Base-by-base conservation (phyloP, 495 filamentous ascomycete genomes). In the Penicillium paxilli region DNA sequence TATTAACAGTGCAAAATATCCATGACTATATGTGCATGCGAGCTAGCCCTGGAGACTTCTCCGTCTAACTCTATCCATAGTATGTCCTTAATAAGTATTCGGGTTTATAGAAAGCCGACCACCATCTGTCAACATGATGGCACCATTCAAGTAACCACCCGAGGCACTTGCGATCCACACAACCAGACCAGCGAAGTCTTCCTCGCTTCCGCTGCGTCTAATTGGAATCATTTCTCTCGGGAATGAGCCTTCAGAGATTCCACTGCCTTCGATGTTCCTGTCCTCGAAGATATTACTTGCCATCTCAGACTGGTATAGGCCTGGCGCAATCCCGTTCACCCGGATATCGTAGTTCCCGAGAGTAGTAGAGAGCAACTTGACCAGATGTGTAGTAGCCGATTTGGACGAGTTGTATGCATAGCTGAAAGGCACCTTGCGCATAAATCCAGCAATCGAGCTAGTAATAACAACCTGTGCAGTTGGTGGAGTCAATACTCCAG, bases 371-470 rank as follows among this genome's bases (percentile, higher is more conserved):
- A 89, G 57, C 56, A 80, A 71, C 75, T 89, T 90, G 24, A 85
- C 81, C 44, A 88, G 63, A 58, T 87, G 86, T 20, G 74, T 85
- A 11, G 78, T 75, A 0, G 83, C 83, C 10, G 83, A 82, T 71
- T 91, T 91, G 58, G 79, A 84, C 24, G 77, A 64, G 6, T 80
- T 82, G 55, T 90, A 91, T 10, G 85, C 80, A 64, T 76, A 83
- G 1, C 80, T 81, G 6, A 80, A 81, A 0, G 82, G 78, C 14
- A 76, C 74, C 22, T 62, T 58, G 52, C 86, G 79, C 58, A 77
- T 83, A 55, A 82, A 85, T 2, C 69, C 82, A 0, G 74, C 84
- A 57, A 89, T 85, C n/a, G 76, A 82, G 62, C 78, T 83, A 5
- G 83, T 82, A 10, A 85, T 79, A 14, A 90, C 70, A 5, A 91